Base-by-base conservation (phyloP, 1,284 basidiomycete genomes). In the Gymnopus androsaceus region DNA sequence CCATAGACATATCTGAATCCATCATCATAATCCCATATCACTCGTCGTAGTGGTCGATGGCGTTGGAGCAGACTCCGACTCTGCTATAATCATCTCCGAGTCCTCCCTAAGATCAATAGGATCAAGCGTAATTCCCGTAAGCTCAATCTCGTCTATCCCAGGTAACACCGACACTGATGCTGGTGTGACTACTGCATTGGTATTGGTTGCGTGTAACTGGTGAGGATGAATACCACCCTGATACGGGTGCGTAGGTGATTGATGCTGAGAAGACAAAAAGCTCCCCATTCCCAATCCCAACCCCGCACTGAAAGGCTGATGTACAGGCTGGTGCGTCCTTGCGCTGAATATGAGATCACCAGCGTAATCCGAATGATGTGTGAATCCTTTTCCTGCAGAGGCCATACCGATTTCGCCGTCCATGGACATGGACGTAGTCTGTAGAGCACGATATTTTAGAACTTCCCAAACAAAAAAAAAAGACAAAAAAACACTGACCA, bases 341-440 rank as follows among this genome's bases (percentile, higher is more conserved):
- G 87, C 79, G 57, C 90, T 87, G 61, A 90, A 90, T 63, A 92
- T 91, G 62, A 92, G 78, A 69, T 92, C 90, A 21, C 90, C 90
- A 27, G 90, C 90, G 65, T 88, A 88, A 67, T 78, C 84, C 41
- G 89, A 91, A 67, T 92, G 89, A 62, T 92, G 88, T 17, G 87
- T 90, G 74, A 89, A 90, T 4, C 88, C 88, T 57, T 87, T 75
- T 15, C 79, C 77, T 61, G 74, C 78, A 3, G 63, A 68, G 47
- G 62, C 23, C 36, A 30, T 37, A 25, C 48, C 47, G 9, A 48
- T 48, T 4, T 21, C 23, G 23, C 47, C 48, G 17, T 50, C 48
- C 48, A 50, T 50, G 23, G n/a, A n/a, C n/a, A n/a, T n/a, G n/a
- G n/a, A n/a, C n/a, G n/a, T n/a, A n/a, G n/a, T n/a, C n/a, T n/a